These are phyloP conservation scores for Xylaria curta DNA, from an alignment of 495 filamentous ascomycete species.

Conservation along the genomic window DNA sequence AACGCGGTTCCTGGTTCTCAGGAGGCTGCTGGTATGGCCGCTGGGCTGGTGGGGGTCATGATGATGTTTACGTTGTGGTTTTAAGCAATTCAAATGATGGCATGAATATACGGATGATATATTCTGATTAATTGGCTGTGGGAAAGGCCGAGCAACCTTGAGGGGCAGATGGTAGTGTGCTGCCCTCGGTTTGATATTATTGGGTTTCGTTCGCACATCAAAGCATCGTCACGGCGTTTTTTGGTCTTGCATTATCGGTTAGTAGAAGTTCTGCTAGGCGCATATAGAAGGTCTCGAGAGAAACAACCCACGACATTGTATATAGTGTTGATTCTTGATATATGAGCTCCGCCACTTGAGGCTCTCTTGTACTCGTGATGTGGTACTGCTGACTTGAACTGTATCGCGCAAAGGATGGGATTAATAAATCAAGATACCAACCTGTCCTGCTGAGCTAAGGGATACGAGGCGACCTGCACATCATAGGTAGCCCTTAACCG, in stretches of 20 bases:
- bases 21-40: conserved; percentile 48
- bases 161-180: background rate
- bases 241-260: conserved; percentile 6
- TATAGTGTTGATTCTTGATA: background rate
- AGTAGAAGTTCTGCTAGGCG: conserved; percentile 1
- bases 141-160: background rate
- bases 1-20: conserved; percentile 31
- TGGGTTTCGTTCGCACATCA: background rate
- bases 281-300: conserved; percentile 1
- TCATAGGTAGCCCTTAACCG: background rate
- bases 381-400: background rate
- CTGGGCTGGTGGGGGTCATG: conserved; percentile 58
- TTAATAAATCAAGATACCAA: background rate
- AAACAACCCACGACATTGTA: conserved; percentile 5
- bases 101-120: conserved; percentile 15
- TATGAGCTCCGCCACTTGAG: background rate
- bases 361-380: background rate
- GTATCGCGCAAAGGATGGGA: background rate
- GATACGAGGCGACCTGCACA: background rate
- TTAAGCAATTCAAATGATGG: conserved; percentile 28
- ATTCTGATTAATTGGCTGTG: conserved; percentile 7
- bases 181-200: conserved; percentile 13
- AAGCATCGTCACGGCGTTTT: conserved; percentile 13
- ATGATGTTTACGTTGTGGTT: conserved; percentile 59
- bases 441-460: background rate